Conservation (phyloP, 768 basidiomycete species). For the Panus rudis region DNA sequence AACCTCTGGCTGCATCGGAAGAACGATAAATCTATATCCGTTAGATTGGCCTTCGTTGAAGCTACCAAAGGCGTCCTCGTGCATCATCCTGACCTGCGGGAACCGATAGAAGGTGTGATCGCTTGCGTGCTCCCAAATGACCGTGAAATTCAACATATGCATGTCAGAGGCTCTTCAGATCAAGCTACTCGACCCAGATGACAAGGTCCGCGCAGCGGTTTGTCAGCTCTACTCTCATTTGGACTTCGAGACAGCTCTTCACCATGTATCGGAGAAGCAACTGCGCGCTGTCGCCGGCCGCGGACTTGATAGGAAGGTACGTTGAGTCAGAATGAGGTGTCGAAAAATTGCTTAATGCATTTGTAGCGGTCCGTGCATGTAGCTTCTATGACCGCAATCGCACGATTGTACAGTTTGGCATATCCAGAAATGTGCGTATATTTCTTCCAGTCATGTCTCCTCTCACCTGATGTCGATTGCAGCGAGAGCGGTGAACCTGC, state of each 20-base stretch:
- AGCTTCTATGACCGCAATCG: slow-evolving; percentile 74
- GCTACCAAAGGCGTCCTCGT: slow-evolving; percentile 51
- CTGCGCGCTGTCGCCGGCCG: slow-evolving; percentile 63
- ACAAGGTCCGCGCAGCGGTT: slow-evolving; percentile 79
- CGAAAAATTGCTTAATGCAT: not conserved
- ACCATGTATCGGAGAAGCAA: slow-evolving; percentile 63
- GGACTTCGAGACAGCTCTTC: slow-evolving; percentile 87
- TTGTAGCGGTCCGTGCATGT: slow-evolving; percentile 51
- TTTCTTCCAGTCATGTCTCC: not conserved
- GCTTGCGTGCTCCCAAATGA: slow-evolving; percentile 1
- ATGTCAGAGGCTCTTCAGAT: slow-evolving; percentile 44
- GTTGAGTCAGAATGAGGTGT: slow-evolving; percentile 12
- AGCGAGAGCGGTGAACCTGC: slow-evolving; percentile 77
- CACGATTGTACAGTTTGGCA: slow-evolving; percentile 72
- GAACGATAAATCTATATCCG: slow-evolving; percentile 63
- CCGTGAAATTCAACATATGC: not conserved
- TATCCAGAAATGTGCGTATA: slow-evolving; percentile 81
- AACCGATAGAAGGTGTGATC: slow-evolving; percentile 60
- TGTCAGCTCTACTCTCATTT: slow-evolving; percentile 77
- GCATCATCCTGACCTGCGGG: slow-evolving; percentile 59
- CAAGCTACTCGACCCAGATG: slow-evolving; percentile 84
- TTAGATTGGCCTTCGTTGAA: slow-evolving; percentile 79
- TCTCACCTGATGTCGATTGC: not conserved
- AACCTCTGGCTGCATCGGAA: slow-evolving; percentile 71
- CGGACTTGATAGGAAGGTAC: slow-evolving; percentile 80